A percentile compares a stretch with the other conserved stretches of the same genome.
Conservation (phyloP, 1,284 basidiomycete genomes). For the Trichosporon sp. region DNA sequence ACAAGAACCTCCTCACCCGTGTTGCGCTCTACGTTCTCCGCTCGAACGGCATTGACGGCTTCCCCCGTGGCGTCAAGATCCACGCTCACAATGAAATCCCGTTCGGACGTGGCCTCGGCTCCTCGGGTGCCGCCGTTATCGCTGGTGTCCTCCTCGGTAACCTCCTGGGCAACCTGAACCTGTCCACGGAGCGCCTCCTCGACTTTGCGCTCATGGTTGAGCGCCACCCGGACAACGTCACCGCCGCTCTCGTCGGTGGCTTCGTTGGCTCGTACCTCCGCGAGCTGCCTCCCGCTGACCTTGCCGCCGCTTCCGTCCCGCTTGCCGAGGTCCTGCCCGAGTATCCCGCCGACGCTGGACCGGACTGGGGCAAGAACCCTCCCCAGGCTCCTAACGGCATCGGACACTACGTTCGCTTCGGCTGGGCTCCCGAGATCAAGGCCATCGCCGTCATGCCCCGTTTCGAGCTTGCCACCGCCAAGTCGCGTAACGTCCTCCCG, state of each 20-base stretch:
- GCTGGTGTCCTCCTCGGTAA: constrained; percentile 91
- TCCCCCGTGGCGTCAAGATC: constrained; percentile 73
- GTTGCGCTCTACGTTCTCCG: constrained; percentile 96
- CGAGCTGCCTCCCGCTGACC: constrained; percentile 72
- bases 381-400: constrained; percentile 87
- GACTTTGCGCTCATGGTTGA: constrained; percentile 99
- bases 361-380: constrained; percentile 85
- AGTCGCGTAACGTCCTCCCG: constrained; percentile 86
- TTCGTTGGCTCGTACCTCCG: constrained; percentile 97
- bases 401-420: constrained; percentile 91
- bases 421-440: constrained; percentile 83
- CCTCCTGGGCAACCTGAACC: constrained; percentile 72
- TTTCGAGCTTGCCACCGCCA: constrained; percentile 96
- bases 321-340: constrained; percentile 96
- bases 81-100: constrained; percentile 91
- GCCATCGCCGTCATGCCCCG: constrained; percentile 93
- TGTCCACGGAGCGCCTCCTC: constrained; percentile 74
- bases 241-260: constrained; percentile 93
- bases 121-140: constrained; percentile 96
- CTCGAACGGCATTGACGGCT: constrained; percentile 72
- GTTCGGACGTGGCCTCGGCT: constrained; percentile 95
- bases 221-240: constrained; percentile 98
- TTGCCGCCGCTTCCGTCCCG: constrained; percentile 82
- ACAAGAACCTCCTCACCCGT: constrained; percentile 97
- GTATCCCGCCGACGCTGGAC: constrained; percentile 88